These are phyloP conservation scores for Paxillus involutus DNA, from an alignment of 768 basidiomycete species.

Conservation along the genomic window DNA sequence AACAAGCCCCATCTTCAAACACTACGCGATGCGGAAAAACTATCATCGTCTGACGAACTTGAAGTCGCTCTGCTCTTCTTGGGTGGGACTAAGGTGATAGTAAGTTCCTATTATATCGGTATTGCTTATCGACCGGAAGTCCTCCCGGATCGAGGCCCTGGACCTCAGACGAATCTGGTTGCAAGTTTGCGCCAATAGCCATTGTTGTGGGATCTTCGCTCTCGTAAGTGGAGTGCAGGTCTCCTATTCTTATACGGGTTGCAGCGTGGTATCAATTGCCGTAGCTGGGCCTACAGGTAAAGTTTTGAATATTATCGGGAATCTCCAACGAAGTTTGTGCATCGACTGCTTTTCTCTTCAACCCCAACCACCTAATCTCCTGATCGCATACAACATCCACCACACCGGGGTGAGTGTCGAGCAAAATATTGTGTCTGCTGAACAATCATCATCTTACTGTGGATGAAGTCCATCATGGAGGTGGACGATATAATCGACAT, in stretches of 20 bases:
- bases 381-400: not conserved
- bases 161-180: slow-evolving; percentile 9
- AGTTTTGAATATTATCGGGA: slow-evolving; percentile 3
- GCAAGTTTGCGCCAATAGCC: slow-evolving; percentile 21
- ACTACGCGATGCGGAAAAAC: too few relatives aligned
- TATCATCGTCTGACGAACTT: too few relatives aligned
- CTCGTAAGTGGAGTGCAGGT: not conserved
- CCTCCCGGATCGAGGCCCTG: not conserved
- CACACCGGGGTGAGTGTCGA: not conserved
- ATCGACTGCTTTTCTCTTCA: not conserved
- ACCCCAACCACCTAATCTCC: not conserved
- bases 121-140: too few relatives aligned
- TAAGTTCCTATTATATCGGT: too few relatives aligned
- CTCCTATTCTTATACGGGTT: not conserved
- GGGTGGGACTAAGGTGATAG: too few relatives aligned
- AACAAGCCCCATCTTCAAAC: too few relatives aligned
- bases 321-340: not conserved
- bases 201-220: slow-evolving; percentile 15
- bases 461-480: slow-evolving; percentile 19
- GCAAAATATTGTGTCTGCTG: not conserved
- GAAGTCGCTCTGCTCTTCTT: too few relatives aligned
- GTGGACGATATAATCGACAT: slow-evolving; percentile 8
- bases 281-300: slow-evolving; percentile 17
- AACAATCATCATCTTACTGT: not conserved
- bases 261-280: not conserved